Percentiles rank a stretch among this genome's conserved stretches.
These are phyloP conservation scores for Aspergillus novoparasiticus DNA, from an alignment of 2,329 filamentous ascomycete genomes.

Conservation along the genomic window DNA sequence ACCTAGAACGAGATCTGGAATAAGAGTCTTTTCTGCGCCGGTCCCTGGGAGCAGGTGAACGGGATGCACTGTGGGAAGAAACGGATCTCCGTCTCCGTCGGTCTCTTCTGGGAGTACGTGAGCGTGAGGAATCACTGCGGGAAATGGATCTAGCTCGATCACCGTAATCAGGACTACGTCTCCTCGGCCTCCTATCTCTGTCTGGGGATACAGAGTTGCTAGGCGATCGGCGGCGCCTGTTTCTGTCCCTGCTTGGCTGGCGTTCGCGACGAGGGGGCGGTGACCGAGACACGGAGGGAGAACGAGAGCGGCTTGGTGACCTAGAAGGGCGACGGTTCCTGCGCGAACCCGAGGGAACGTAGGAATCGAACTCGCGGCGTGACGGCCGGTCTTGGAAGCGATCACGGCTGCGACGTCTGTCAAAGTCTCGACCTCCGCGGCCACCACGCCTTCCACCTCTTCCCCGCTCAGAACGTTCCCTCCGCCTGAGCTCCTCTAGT, in stretches of 20 bases:
- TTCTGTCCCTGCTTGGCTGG: slow-evolving; percentile 26
- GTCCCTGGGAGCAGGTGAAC: slow-evolving; percentile 35
- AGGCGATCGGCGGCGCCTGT: slow-evolving; percentile 36
- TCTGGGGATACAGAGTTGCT: slow-evolving; percentile 46
- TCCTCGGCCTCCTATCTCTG: slow-evolving; percentile 36
- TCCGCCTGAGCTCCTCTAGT: slow-evolving; percentile 66
- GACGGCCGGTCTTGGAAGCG: slow-evolving; percentile 48
- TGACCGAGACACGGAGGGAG: slow-evolving; percentile 37
- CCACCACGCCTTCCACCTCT: slow-evolving; percentile 41
- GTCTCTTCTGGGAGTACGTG: slow-evolving; percentile 57
- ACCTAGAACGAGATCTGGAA: slow-evolving; percentile 41
- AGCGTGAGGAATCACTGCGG: slow-evolving; percentile 55
- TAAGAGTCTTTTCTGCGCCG: slow-evolving; percentile 35
- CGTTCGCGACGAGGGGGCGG: slow-evolving; percentile 34
- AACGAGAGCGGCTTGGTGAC: slow-evolving; percentile 35
- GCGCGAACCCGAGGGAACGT: slow-evolving; percentile 53
- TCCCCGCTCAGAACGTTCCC: slow-evolving; percentile 45
- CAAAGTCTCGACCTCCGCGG: slow-evolving; percentile 46
- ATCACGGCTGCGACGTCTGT: slow-evolving; percentile 54
- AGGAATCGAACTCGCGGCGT: slow-evolving; percentile 58
- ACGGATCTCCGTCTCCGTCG: slow-evolving; percentile 44
- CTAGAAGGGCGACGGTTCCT: slow-evolving; percentile 42
- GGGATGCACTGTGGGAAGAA: slow-evolving; percentile 41
- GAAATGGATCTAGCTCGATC: slow-evolving; percentile 53
- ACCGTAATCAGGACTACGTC: slow-evolving; percentile 44